phyloP scores from a whole-genome alignment of 352 stramenopile genomes.

The Phytophthora podocarpi region DNA sequence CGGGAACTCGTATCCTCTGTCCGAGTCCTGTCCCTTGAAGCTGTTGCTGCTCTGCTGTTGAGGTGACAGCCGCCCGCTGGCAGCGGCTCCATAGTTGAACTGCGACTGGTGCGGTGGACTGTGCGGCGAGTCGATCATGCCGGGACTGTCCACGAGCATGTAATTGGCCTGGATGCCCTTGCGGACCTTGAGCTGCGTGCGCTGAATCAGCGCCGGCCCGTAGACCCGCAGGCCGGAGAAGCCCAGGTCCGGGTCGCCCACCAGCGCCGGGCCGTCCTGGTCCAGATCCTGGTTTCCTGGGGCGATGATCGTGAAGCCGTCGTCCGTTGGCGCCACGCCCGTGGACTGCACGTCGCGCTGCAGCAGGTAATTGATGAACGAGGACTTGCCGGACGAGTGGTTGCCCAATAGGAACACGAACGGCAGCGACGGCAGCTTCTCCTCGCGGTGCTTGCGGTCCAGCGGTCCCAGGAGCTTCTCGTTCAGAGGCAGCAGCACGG shows the following conservation, averaged over 20 bases:
- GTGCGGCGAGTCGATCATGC: slow-evolving; percentile 99
- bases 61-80: slow-evolving; percentile 36
- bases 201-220: slow-evolving; percentile 97
- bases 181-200: slow-evolving; percentile 98
- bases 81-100: slow-evolving; percentile 50
- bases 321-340: slow-evolving; percentile 99
- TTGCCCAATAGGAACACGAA: slow-evolving; percentile 99
- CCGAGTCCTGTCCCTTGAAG: slow-evolving; percentile 54
- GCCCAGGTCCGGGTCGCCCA: slow-evolving; percentile 98
- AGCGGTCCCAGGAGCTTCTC: slow-evolving; percentile 87
- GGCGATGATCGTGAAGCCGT: slow-evolving; percentile 99
- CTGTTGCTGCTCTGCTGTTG: slow-evolving; percentile 38
- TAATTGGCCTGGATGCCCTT: slow-evolving; percentile 94
- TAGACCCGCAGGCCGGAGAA: slow-evolving; percentile 96
- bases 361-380: slow-evolving; percentile 99
- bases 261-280: slow-evolving; percentile 94
- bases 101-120: slow-evolving; percentile 58
- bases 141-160: slow-evolving; percentile 98
- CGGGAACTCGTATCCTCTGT: slow-evolving; percentile 98
- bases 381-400: slow-evolving; percentile 98
- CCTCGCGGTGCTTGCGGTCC: slow-evolving; percentile 89
- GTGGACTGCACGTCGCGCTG: slow-evolving; percentile 96
- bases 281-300: slow-evolving; percentile 96
- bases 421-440: slow-evolving; percentile 93
- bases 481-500: slow-evolving; percentile 82